Conservation (phyloP, 2,329 filamentous ascomycete genomes). For the Fusarium nygamai region DNA sequence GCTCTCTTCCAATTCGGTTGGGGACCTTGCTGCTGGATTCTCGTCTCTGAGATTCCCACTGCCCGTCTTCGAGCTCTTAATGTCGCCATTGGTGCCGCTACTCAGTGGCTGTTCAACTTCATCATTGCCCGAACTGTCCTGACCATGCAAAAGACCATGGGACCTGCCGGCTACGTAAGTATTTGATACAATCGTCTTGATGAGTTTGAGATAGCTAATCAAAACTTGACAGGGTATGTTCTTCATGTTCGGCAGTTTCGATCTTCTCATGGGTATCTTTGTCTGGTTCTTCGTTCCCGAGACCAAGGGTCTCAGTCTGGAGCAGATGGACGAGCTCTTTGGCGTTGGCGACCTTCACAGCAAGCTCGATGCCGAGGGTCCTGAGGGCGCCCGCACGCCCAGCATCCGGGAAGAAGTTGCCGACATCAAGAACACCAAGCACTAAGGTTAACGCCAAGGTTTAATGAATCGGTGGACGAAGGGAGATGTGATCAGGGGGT, state of each 20-base stretch:
- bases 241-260: conserved; percentile 75
- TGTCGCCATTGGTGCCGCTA: conserved; percentile 73
- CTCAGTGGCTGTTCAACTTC: conserved; percentile 80
- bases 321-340: conserved; percentile 74
- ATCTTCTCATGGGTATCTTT: conserved; percentile 71
- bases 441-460: background rate
- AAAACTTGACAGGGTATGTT: conserved; percentile 63
- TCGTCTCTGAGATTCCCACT: conserved; percentile 74
- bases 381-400: conserved; percentile 39
- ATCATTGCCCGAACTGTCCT: conserved; percentile 72
- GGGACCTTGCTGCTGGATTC: conserved; percentile 79
- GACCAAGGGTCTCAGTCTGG: conserved; percentile 72
- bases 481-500: background rate
- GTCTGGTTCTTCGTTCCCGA: conserved; percentile 76
- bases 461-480: background rate
- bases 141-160: conserved; percentile 70
- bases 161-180: conserved; percentile 53
- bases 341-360: conserved; percentile 61
- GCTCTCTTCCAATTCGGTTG: conserved; percentile 75
- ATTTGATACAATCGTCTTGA: background rate
- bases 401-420: conserved; percentile 43
- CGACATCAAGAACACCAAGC: conserved; percentile 27
- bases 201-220: conserved; percentile 5
- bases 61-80: conserved; percentile 73
- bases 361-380: conserved; percentile 47